Evolutionary conservation across 371 early-diverging fungal species (phyloP), one percentile per base, ranked within the genome.

Genomic region (Capillidium rhysosporum): DNA sequence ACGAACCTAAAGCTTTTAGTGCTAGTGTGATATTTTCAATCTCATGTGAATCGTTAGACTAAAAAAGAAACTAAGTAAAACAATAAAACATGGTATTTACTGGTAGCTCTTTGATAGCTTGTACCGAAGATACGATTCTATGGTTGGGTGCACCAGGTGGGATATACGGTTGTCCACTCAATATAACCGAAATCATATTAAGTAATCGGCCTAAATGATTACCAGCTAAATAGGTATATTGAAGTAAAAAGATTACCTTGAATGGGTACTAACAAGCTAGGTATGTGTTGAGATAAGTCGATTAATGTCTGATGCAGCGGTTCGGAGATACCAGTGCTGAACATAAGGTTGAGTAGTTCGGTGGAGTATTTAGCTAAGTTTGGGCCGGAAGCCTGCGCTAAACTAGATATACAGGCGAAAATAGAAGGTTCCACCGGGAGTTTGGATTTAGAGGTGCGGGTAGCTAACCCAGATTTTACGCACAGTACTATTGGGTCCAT

Each of bases 311-410:
- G 69, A 14, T 84, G 80, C 43, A 97, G 67, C 30, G 85, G 74
- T 55, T 86, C 82, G 49, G 79, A 86, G 30, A 95, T 67, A 14
- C 93, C 94, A 21, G 78, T 71, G 1, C 79, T 73, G 60, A 97
- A 92, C 84, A 97, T 92, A 46, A 85, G 68, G 57, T 92, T 92
- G 54, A 94, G 63, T 4, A 94, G 61, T 34, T 89, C 91, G 56
- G 84, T 84, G 65, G 92, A 72, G 60, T 92, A 73, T 59, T 79
- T 83, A 0, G 84, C 86, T 51, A 94, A 67, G 1, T 82, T 83
- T 34, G 84, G 90, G 16, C 93, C 94, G 44, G 95, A 84, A 2
- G 94, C 89, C 1, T 68, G 70, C 1, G 94, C 90, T 40, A 95
- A 70, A 77, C 82, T 82, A 38, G 84, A 79, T 49, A 93, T 81